Evolutionary conservation across 2,329 filamentous ascomycete species (phyloP), one percentile per base, ranked within the genome.

Genomic region (Calonectria henricotiae): DNA sequence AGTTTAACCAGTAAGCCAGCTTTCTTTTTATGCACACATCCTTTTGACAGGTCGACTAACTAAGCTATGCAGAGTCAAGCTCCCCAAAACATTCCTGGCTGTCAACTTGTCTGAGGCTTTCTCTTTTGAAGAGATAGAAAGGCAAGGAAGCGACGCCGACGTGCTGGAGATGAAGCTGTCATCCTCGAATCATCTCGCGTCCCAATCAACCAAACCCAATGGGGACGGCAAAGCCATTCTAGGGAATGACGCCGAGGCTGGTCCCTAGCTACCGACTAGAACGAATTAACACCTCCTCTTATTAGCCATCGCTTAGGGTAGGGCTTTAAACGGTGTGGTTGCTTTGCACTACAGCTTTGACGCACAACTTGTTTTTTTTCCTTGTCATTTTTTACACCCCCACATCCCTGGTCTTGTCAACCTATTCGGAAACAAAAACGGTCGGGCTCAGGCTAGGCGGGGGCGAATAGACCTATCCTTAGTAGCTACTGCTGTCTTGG

Each of bases 1-100:
- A 98, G 79, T 98, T 99, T 80, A 94, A 98, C 79, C 95, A 95
- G 93, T 96, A 88, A 85, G 92, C 27, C 27, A 30, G 27, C 87
- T 69, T 58, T 27, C 60, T 44, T 64, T 47, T 67, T 7, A 66
- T 43, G 55, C 43, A 27, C 68, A 68, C 70, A 71, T 69, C 27
- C 12, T 60, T 44, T 67, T 65, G 68, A 65, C 41, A 43, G 37
- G 37, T 67, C 43, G 44, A 64, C 73, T 80, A 62, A 79, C 68
- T 37, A 54, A 49, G 37, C 67, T 69, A n/a, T 74, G 37, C 74
- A 91, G 89, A 78, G 90, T 92, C 74, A 91, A 91, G 83, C 79
- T 92, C 13, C 90, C 90, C 63, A 91, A 91, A 82, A 90, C 88
- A 1, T 92, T 92, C 79, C 82, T 91, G 54, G 89, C 90, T 3